Percentiles rank a stretch among this genome's conserved stretches.
phyloP scores from a whole-genome alignment of 2,329 filamentous ascomycete genomes.

The Emmonsiellopsis sp. region DNA sequence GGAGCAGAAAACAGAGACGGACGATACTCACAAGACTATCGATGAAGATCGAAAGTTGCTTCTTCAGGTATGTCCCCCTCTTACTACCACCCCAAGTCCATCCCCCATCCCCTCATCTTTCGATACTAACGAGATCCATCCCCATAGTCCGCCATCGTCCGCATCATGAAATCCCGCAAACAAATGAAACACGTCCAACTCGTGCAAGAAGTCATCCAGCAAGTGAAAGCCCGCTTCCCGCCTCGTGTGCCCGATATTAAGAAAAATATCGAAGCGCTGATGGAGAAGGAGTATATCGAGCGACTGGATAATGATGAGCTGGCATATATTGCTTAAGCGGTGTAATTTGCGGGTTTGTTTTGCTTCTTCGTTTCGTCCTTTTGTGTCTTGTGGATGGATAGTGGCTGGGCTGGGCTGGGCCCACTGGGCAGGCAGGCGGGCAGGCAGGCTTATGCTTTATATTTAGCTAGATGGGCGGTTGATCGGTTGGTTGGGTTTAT shows the following conservation, averaged over 20 bases:
- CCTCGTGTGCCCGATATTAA: constrained; percentile 95
- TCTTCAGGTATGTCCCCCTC: constrained; percentile 67
- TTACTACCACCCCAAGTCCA: neutral
- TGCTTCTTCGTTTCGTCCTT: no score
- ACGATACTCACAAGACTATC: constrained; percentile 98
- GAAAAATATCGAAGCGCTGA: constrained; percentile 96
- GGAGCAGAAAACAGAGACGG: constrained; percentile 91
- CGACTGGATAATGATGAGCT: constrained; percentile 80
- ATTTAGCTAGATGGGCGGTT: no score
- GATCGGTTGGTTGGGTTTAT: no score
- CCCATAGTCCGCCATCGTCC: constrained; percentile 83
- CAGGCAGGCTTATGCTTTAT: no score
- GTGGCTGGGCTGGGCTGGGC: no score
- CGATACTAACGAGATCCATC: constrained; percentile 19
- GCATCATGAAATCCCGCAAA: constrained; percentile 99
- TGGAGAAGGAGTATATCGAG: constrained; percentile 98
- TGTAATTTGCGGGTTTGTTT: no score
- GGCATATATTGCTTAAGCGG: constrained; percentile 72
- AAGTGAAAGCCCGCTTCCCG: constrained; percentile 86
- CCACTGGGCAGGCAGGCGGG: no score
- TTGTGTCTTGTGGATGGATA: no score
- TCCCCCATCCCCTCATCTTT: constrained; percentile 5
- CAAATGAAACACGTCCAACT: constrained; percentile 96
- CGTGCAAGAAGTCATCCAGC: constrained; percentile 88
- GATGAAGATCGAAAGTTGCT: constrained; percentile 96